Conservation (phyloP, 2,329 filamentous ascomycete species). For the Hansfordia pulvinata region DNA sequence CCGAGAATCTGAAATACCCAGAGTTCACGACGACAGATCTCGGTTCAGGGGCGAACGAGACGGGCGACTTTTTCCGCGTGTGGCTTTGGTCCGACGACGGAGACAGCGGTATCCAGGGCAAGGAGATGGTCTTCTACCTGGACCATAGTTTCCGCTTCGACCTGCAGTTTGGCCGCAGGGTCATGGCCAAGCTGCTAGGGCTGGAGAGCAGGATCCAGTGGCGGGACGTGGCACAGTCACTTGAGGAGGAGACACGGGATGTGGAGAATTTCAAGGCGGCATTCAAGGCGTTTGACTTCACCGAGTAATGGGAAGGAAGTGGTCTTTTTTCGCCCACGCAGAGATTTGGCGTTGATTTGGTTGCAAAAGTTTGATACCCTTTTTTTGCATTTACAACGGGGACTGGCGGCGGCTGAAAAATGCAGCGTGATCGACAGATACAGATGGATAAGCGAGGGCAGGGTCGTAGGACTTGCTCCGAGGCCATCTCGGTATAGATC, state of each 20-base stretch:
- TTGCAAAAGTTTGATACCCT: constrained; percentile 17
- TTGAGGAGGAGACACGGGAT: constrained; percentile 67
- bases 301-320: constrained; percentile 20
- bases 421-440: too few species aligned
- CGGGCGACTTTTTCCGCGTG: constrained; percentile 63
- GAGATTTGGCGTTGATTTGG: constrained; percentile 5
- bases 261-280: constrained; percentile 65
- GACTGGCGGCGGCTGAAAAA: too few species aligned
- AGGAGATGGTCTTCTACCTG: constrained; percentile 62
- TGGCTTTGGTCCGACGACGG: constrained; percentile 60
- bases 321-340: constrained; percentile 3
- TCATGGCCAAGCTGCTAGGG: constrained; percentile 75
- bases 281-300: constrained; percentile 83
- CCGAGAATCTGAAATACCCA: constrained; percentile 55
- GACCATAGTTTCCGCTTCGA: constrained; percentile 66
- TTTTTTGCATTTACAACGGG: too few species aligned
- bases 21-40: constrained; percentile 33
- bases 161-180: constrained; percentile 76
- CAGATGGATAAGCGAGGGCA: too few species aligned
- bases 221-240: constrained; percentile 69
- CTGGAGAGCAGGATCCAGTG: constrained; percentile 71
- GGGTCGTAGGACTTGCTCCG: too few species aligned
- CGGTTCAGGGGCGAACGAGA: constrained; percentile 33
- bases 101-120: constrained; percentile 43
- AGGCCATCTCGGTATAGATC: too few species aligned